Evolutionary conservation across 1,284 basidiomycete genomes (phyloP).

Genomic region (Wolfiporia cocos): DNA sequence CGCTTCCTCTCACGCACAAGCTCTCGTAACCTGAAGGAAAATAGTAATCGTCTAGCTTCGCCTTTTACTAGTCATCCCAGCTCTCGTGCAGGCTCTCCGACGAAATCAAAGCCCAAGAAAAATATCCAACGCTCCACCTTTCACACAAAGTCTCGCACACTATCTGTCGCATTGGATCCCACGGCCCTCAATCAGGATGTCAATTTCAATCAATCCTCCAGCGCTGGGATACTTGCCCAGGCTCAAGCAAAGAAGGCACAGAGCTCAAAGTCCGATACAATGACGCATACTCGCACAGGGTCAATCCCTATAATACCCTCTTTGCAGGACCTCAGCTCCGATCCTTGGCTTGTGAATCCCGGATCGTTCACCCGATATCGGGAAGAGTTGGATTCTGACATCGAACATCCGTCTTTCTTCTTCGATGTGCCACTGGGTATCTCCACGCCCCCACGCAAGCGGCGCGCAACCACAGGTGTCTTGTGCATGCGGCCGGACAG

Average conservation of each 20-base stretch:
- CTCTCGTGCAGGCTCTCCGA: constrained; percentile 38
- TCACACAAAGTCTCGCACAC: constrained; percentile 28
- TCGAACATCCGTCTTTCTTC: constrained; percentile 24
- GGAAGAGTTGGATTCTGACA: constrained; percentile 12
- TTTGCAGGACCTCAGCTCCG: constrained; percentile 15
- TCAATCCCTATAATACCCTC: constrained; percentile 20
- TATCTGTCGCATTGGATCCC: constrained; percentile 22
- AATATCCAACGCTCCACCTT: constrained; percentile 11
- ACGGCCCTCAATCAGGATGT: constrained; percentile 1
- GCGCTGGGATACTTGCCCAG: neutral
- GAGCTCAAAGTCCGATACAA: neutral
- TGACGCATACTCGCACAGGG: constrained; percentile 19
- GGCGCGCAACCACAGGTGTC: constrained; percentile 13
- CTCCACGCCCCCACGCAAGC: constrained; percentile 26
- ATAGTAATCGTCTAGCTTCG: constrained; percentile 30
- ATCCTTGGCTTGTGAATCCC: constrained; percentile 27
- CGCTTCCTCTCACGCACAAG: constrained; percentile 38
- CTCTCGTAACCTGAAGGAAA: constrained; percentile 45
- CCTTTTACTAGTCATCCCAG: constrained; percentile 36
- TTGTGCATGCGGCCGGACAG: constrained; percentile 12
- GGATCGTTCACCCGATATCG: constrained; percentile 21
- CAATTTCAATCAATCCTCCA: neutral
- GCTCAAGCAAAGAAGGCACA: constrained; percentile 1
- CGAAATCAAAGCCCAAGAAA: constrained; percentile 8
- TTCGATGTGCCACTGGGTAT: constrained; percentile 23